Percentiles rank a stretch among this genome's conserved stretches.
These are phyloP conservation scores for Hypomontagnella monticulosa DNA, from an alignment of 495 filamentous ascomycete species.

Conservation along the genomic window DNA sequence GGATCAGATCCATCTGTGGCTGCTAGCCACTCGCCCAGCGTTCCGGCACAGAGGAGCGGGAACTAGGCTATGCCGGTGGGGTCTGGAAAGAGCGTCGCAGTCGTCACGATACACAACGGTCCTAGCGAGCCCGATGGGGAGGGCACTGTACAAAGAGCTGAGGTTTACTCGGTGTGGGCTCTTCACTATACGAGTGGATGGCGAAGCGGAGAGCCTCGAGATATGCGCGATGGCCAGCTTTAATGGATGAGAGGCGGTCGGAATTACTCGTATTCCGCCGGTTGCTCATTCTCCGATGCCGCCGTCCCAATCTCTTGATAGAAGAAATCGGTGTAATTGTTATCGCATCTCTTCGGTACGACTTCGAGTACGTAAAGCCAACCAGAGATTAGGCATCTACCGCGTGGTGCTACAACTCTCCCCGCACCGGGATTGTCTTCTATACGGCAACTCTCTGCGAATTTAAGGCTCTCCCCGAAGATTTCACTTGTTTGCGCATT, in stretches of 20 bases:
- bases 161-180: constrained; percentile 34
- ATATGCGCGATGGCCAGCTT: constrained; percentile 50
- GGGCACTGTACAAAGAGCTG: constrained; percentile 45
- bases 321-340: too few relatives aligned
- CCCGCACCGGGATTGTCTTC: too few relatives aligned
- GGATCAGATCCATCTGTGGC: constrained; percentile 49
- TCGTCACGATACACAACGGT: constrained; percentile 43
- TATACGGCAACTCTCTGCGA: too few relatives aligned
- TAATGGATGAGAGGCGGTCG: background rate
- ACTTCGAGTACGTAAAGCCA: too few relatives aligned
- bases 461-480: too few relatives aligned
- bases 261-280: background rate
- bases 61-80: constrained; percentile 47
- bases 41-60: constrained; percentile 49
- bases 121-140: constrained; percentile 53
- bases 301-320: too few relatives aligned
- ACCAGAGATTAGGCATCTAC: too few relatives aligned
- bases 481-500: too few relatives aligned
- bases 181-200: constrained; percentile 45
- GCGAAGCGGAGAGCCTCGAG: constrained; percentile 45
- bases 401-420: too few relatives aligned
- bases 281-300: background rate
- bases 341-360: too few relatives aligned
- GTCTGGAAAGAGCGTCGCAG: constrained; percentile 39
- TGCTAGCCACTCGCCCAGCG: constrained; percentile 47